Base-by-base conservation (phyloP, 768 basidiomycete genomes). In the Boletus huronensis region DNA sequence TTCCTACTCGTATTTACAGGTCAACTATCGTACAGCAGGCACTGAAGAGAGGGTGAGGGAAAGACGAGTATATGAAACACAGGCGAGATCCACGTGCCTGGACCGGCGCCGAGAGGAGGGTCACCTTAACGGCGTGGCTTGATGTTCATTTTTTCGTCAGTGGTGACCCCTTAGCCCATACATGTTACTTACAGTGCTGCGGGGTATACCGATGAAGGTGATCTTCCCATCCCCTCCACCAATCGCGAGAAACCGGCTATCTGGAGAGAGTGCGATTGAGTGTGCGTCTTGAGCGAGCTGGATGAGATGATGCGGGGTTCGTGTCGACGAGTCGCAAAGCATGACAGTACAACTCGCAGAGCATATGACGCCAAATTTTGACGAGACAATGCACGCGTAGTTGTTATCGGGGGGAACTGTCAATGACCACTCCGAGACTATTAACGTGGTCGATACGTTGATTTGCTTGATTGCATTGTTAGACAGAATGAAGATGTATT, bases 311-410 rank as follows among this genome's bases (percentile, higher is more conserved):
- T 2, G 7, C 4, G 26, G 21, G 6, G 28, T 36, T 4, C 23
- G 19, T n/a, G 40, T 34, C 31, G 38, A 36, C 17, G 23, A 13
- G 38, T 48, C 35, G 23, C 34, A 48, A 36, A 40, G 16, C 26
- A 1, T 46, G 48, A 60, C 39, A 9, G 50, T 29, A 32, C 28
- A 19, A 5, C 17, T 23, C 31, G 48, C 36, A 36, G 58, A 51
- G 26, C 31, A 48, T 19, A 41, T 8, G 40, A 60, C 31, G 23
- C 46, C 58, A 13, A 31, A 48, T n/a, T 35, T 36, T 4, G 59
- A 41, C 26, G 50, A 50, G n/a, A 40, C 54, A 19, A 60, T 61
- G 28, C 40, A 61, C 14, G 53, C 41, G 10, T 25, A 47, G 46
- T 51, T 60, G 41, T 31, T 38, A 4, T 51, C 45, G 40, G 40